phyloP scores from a whole-genome alignment of 78 protist genomes.

The Dictyostelium purpureum region DNA sequence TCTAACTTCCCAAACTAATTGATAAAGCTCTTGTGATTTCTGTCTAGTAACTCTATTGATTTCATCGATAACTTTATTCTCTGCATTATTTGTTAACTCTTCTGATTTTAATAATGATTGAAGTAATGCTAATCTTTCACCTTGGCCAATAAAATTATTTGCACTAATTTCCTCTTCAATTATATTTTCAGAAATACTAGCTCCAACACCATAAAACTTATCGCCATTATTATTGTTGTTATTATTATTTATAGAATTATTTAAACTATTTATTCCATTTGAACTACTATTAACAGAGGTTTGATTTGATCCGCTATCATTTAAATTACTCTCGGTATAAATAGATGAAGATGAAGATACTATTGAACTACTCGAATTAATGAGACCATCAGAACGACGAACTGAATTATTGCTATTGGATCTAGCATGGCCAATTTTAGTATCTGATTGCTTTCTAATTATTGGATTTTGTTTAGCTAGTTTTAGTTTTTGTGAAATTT shows the following conservation, averaged over 20 bases:
- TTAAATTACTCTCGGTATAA: background rate
- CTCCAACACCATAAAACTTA: too few relatives aligned
- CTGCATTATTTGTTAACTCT: slow-evolving; percentile 60
- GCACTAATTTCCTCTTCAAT: background rate
- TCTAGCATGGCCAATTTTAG: slow-evolving; percentile 71
- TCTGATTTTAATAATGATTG: slow-evolving; percentile 63
- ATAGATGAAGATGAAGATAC: background rate
- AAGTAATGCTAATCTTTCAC: slow-evolving; percentile 63
- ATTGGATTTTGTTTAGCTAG: slow-evolving; percentile 42
- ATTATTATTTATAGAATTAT: background rate
- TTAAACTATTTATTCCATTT: background rate
- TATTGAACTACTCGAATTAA: background rate
- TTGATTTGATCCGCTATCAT: background rate
- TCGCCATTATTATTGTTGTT: background rate
- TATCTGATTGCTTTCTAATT: slow-evolving; percentile 53
- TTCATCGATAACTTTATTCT: slow-evolving; percentile 52
- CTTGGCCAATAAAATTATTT: slow-evolving; percentile 19
- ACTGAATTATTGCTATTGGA: background rate
- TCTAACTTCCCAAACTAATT: slow-evolving; percentile 70
- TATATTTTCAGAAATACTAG: too few relatives aligned
- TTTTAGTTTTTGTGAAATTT: slow-evolving; percentile 47
- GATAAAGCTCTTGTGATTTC: slow-evolving; percentile 59
- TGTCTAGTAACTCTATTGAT: slow-evolving; percentile 34
- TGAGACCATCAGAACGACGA: background rate
- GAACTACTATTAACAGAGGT: background rate